These are phyloP conservation scores for Fraxinus baroniana DNA, from an alignment of 305 asterid genomes.

Conservation along the genomic window DNA sequence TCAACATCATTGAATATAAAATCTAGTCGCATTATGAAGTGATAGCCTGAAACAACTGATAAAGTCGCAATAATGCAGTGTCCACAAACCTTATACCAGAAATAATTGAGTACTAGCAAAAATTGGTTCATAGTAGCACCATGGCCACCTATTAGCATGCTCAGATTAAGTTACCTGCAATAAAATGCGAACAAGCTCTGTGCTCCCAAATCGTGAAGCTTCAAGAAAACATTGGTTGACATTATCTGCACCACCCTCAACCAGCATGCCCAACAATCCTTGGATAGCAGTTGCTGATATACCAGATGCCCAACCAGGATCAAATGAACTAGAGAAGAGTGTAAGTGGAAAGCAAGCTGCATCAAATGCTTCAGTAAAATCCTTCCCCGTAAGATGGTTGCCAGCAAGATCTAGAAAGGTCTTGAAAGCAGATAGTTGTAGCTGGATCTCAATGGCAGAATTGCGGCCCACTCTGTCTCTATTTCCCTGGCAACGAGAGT, in stretches of 20 bases:
- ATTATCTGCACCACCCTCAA: constrained; percentile 96
- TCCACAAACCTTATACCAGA: neutral
- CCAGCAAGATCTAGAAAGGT: constrained; percentile 88
- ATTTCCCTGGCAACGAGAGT: constrained; percentile 88
- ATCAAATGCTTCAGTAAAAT: constrained; percentile 94
- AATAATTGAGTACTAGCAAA: neutral
- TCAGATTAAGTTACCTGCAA: constrained; percentile 64
- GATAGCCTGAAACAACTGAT: neutral
- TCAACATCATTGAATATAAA: neutral
- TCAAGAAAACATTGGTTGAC: constrained; percentile 96
- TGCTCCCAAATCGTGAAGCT: constrained; percentile 98
- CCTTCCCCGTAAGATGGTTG: constrained; percentile 85
- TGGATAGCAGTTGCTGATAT: constrained; percentile 87
- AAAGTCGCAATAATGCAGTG: neutral
- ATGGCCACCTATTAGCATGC: constrained; percentile 14
- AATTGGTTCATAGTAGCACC: neutral
- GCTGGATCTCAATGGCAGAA: constrained; percentile 71
- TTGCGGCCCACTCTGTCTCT: constrained; percentile 69
- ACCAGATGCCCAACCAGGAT: constrained; percentile 95
- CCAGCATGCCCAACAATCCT: constrained; percentile 87
- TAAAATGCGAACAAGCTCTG: constrained; percentile 94
- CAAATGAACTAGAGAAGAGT: constrained; percentile 89
- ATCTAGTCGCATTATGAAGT: neutral
- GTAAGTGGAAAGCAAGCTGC: constrained; percentile 99
- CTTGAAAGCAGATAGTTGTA: constrained; percentile 88